A percentile compares a stretch with the other conserved stretches of the same genome.
Evolutionary conservation across 768 basidiomycete species (phyloP).

Genomic region (Xerocomellus chrysenteron): DNA sequence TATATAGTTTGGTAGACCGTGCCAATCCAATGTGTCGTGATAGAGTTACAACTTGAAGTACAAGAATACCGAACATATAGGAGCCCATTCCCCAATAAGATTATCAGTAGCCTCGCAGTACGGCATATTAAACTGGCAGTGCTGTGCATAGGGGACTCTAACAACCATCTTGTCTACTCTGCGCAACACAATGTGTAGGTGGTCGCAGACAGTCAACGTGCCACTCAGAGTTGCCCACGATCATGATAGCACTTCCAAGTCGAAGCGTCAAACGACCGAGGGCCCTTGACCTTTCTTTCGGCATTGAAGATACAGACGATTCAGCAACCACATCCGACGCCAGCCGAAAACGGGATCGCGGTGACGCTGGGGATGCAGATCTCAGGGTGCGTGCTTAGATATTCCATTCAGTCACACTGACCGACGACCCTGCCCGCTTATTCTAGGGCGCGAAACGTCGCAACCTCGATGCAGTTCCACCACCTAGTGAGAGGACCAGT

Average conservation of each 20-base stretch:
- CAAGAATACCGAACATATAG: too few relatives aligned
- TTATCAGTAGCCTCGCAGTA: too few relatives aligned
- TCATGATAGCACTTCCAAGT: constrained; percentile 7
- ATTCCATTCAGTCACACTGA: background rate
- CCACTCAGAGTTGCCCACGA: background rate
- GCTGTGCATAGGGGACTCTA: too few relatives aligned
- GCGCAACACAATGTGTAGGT: too few relatives aligned
- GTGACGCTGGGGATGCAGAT: constrained; percentile 5
- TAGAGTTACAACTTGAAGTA: too few relatives aligned
- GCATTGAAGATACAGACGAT: constrained; percentile 36
- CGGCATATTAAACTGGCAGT: too few relatives aligned
- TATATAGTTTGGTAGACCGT: constrained; percentile 4
- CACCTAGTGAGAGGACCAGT: constrained; percentile 11
- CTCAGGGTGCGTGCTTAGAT: constrained; percentile 14
- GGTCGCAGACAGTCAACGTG: too few relatives aligned
- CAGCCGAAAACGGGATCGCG: constrained; percentile 28
- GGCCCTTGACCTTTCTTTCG: constrained; percentile 57
- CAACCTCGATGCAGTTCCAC: constrained; percentile 22
- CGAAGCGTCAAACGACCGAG: constrained; percentile 41
- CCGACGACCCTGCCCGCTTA: background rate
- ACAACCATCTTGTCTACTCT: too few relatives aligned
- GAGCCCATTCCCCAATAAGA: too few relatives aligned
- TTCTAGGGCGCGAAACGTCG: constrained; percentile 28
- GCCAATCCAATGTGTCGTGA: background rate
- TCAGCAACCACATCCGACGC: constrained; percentile 27